phyloP scores from a whole-genome alignment of 306 rosid species.

The Cucurbita argyrosperma region DNA sequence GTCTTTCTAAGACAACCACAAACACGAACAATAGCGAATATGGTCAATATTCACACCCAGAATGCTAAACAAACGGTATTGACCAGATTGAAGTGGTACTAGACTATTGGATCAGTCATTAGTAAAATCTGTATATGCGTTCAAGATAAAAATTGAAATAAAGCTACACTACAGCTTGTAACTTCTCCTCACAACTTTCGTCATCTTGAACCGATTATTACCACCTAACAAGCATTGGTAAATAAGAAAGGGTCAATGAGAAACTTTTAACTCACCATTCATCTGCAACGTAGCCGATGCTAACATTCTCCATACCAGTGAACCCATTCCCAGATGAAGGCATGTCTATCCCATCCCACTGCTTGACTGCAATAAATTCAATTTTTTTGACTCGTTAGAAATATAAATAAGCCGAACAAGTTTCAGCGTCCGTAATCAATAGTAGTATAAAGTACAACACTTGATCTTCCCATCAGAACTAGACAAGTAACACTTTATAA shows the following conservation, averaged over 20 bases:
- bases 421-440: constrained; percentile 1
- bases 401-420: neutral
- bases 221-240: neutral
- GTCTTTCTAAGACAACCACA: neutral
- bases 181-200: neutral
- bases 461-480: neutral
- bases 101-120: neutral
- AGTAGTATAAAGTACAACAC: neutral
- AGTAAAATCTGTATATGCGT: neutral
- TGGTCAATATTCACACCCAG: too few species aligned
- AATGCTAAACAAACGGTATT: neutral
- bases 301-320: constrained; percentile 17
- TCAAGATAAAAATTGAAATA: neutral
- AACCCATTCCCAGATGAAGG: constrained; percentile 21
- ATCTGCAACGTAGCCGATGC: constrained; percentile 67
- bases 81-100: neutral
- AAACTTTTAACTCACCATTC: constrained; percentile 52
- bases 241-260: neutral
- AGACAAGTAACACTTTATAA: neutral
- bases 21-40: neutral
- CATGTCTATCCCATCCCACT: constrained; percentile 62
- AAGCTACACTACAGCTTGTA: neutral
- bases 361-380: constrained; percentile 38
- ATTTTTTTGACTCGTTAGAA: neutral
- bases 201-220: neutral